These are phyloP conservation scores for Oryza rufipogon DNA, from an alignment of 176 grass and related monocot genomes.

Conservation along the genomic window DNA sequence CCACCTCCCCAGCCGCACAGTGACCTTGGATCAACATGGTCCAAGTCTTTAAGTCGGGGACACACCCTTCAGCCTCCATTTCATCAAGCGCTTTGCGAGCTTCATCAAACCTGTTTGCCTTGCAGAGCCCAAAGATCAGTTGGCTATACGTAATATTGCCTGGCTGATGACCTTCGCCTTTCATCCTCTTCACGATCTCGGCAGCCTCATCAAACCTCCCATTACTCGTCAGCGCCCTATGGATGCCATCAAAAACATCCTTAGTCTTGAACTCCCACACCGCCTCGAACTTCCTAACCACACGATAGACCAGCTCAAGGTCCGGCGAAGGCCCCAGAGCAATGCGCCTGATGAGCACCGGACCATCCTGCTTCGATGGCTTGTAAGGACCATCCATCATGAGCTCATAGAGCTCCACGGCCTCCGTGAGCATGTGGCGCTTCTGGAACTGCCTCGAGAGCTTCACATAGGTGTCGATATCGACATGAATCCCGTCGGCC, in stretches of 20 bases:
- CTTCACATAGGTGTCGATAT: conserved; percentile 93
- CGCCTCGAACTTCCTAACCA: conserved; percentile 66
- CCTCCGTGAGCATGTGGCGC: conserved; percentile 61
- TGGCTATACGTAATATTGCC: conserved; percentile 94
- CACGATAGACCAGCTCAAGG: conserved; percentile 69
- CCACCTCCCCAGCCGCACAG: conserved; percentile 61
- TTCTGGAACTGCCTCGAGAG: conserved; percentile 73
- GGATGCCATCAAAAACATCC: conserved; percentile 75
- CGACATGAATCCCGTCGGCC: conserved; percentile 52
- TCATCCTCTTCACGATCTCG: conserved; percentile 63
- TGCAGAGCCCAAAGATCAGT: conserved; percentile 83
- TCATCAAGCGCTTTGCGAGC: conserved; percentile 70
- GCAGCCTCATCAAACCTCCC: conserved; percentile 74
- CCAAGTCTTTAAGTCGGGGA: conserved; percentile 91
- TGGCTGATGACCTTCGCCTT: conserved; percentile 57
- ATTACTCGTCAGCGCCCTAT: conserved; percentile 70
- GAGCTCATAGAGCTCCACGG: conserved; percentile 78
- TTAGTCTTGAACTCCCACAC: conserved; percentile 61
- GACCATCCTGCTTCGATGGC: conserved; percentile 62
- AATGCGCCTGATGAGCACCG: conserved; percentile 72
- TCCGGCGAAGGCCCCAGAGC: conserved; percentile 48
- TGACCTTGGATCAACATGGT: conserved; percentile 88
- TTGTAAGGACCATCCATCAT: conserved; percentile 97
- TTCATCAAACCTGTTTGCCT: conserved; percentile 59
- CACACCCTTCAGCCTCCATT: conserved; percentile 59